These are phyloP conservation scores for Lactarius sp. DNA, from an alignment of 768 basidiomycete genomes.

Conservation along the genomic window DNA sequence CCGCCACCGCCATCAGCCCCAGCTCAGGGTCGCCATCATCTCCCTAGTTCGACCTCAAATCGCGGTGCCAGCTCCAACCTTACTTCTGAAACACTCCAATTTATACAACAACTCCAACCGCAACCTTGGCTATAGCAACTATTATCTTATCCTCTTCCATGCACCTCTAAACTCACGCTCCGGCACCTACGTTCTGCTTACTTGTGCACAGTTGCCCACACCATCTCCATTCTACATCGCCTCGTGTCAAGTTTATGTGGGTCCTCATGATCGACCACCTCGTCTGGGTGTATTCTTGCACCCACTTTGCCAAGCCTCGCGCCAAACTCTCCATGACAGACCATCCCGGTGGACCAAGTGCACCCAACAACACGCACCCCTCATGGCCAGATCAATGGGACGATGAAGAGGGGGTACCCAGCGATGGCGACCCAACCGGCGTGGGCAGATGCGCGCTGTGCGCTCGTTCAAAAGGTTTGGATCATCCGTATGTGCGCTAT, in stretches of 20 bases:
- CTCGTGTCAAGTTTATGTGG: no score
- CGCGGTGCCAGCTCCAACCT: not conserved
- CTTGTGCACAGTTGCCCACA: constrained; percentile 69
- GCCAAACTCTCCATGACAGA: constrained; percentile 53
- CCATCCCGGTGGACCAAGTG: constrained; percentile 63
- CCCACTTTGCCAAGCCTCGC: no score
- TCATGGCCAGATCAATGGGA: constrained; percentile 71
- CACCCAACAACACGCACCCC: constrained; percentile 56
- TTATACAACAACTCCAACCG: not conserved
- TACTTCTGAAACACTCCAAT: not conserved
- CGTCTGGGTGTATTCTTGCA: no score
- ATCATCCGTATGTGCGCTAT: constrained; percentile 43
- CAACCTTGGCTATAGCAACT: not conserved
- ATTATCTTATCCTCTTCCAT: not conserved
- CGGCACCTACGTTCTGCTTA: constrained; percentile 46
- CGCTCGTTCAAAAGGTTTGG: constrained; percentile 49
- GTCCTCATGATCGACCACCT: no score
- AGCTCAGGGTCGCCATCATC: not conserved
- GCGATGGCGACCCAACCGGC: constrained; percentile 56
- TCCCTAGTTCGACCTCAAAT: not conserved
- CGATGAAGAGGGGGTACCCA: constrained; percentile 64
- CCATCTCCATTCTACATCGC: no score
- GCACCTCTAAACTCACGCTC: not conserved
- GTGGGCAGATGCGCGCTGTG: constrained; percentile 30
- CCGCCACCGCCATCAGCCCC: not conserved